Evolutionary conservation across 345 rosid genomes (phyloP).

Genomic region (Atalantia buxifolia): DNA sequence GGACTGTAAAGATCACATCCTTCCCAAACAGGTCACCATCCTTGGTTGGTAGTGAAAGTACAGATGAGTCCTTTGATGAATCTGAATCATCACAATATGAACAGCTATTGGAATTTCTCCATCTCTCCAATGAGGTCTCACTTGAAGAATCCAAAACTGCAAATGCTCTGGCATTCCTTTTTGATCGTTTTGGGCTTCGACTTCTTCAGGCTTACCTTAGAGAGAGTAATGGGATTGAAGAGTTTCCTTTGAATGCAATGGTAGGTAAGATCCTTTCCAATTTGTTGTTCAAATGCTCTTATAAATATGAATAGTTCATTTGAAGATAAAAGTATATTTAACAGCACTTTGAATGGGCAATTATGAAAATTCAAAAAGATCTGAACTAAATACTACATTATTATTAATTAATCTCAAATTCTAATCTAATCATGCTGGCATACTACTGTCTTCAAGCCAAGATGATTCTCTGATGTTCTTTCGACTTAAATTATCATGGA

Average conservation of each 20-base stretch:
- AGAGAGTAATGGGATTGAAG: constrained; percentile 59
- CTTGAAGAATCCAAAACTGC: constrained; percentile 77
- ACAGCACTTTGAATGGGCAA: not conserved
- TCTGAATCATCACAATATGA: constrained; percentile 91
- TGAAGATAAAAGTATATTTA: not conserved
- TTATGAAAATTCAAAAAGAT: not conserved
- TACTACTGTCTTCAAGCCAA: not conserved
- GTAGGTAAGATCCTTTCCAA: constrained; percentile 62
- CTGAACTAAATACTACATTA: not conserved
- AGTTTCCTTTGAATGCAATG: constrained; percentile 86
- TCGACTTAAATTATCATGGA: not conserved
- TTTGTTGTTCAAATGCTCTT: constrained; percentile 1
- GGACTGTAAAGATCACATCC: constrained; percentile 82
- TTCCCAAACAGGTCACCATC: constrained; percentile 73
- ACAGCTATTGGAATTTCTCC: constrained; percentile 80
- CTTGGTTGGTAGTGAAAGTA: constrained; percentile 67
- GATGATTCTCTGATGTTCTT: not conserved
- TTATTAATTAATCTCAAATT: not conserved
- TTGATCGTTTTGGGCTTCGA: constrained; percentile 78
- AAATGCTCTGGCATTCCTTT: constrained; percentile 69
- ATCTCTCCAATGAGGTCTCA: constrained; percentile 73
- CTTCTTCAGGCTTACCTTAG: constrained; percentile 79
- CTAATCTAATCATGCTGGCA: too few species aligned
- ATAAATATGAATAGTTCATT: not conserved
- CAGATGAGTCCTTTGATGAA: constrained; percentile 80